Evolutionary conservation across 2,329 filamentous ascomycete genomes (phyloP).

Genomic region (Paracamarosporium sp.): DNA sequence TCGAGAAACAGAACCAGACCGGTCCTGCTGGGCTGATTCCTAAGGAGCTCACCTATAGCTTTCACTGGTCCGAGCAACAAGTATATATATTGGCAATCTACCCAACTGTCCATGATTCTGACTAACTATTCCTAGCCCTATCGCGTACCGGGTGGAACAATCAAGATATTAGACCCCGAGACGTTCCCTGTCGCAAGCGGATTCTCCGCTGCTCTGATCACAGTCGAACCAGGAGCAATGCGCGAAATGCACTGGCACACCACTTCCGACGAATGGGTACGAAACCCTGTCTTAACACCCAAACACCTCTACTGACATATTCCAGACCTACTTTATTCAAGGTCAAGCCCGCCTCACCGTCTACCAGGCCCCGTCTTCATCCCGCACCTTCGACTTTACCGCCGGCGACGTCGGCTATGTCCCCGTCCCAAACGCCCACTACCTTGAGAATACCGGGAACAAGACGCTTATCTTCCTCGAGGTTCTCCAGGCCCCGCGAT

Average conservation of each 20-base stretch:
- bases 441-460: constrained; percentile 66
- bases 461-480: constrained; percentile 67
- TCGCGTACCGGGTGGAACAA: constrained; percentile 61
- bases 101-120: too few species aligned
- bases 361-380: constrained; percentile 58
- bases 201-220: constrained; percentile 65
- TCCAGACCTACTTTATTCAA: constrained; percentile 60
- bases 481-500: constrained; percentile 60
- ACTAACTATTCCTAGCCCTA: constrained; percentile 52
- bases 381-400: constrained; percentile 65
- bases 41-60: constrained; percentile 44
- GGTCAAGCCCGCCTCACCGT: constrained; percentile 64
- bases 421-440: constrained; percentile 62
- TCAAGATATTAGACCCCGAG: constrained; percentile 65
- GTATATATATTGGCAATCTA: neutral
- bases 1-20: constrained; percentile 54
- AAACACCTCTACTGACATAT: neutral
- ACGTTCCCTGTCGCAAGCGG: constrained; percentile 64
- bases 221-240: constrained; percentile 68
- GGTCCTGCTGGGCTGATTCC: constrained; percentile 43
- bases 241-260: constrained; percentile 71
- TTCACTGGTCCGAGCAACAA: constrained; percentile 55
- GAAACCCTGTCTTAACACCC: neutral
- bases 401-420: constrained; percentile 68
- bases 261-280: constrained; percentile 63